These are phyloP conservation scores for Globisporangium rhizosaccharum DNA, from an alignment of 352 stramenopile genomes.

Conservation along the genomic window DNA sequence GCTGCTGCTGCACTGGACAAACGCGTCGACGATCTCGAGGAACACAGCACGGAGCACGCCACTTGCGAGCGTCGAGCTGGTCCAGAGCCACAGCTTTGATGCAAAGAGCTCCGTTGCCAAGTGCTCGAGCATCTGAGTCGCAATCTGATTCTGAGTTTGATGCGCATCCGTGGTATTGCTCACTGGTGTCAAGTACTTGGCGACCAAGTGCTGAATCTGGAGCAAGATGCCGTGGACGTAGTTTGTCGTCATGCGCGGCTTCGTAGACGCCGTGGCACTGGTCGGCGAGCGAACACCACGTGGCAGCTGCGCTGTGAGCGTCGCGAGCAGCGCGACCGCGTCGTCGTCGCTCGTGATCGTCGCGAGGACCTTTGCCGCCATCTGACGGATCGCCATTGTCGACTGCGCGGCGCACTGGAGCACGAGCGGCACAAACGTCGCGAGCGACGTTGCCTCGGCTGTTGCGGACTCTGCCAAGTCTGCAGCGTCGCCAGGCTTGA, in stretches of 20 bases:
- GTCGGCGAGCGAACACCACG: constrained; percentile 18
- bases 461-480: constrained; percentile 16
- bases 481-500: constrained; percentile 60
- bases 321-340: constrained; percentile 30
- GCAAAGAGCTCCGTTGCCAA: constrained; percentile 31
- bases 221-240: constrained; percentile 56
- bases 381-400: constrained; percentile 72
- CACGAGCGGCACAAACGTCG: constrained; percentile 65
- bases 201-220: constrained; percentile 49
- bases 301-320: constrained; percentile 36
- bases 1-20: constrained; percentile 23
- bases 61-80: constrained; percentile 21
- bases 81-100: constrained; percentile 45
- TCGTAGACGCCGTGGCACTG: background rate
- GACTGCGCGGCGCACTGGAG: constrained; percentile 59
- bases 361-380: constrained; percentile 73
- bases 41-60: constrained; percentile 42
- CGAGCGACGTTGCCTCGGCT: constrained; percentile 18
- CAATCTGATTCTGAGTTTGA: constrained; percentile 5
- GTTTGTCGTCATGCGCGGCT: constrained; percentile 37
- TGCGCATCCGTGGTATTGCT: constrained; percentile 7
- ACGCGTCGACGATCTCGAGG: constrained; percentile 39
- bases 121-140: constrained; percentile 23
- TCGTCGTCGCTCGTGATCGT: constrained; percentile 58
- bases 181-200: constrained; percentile 25